phyloP scores from a whole-genome alignment of 352 stramenopile genomes.

The Aphanomyces stellatus region DNA sequence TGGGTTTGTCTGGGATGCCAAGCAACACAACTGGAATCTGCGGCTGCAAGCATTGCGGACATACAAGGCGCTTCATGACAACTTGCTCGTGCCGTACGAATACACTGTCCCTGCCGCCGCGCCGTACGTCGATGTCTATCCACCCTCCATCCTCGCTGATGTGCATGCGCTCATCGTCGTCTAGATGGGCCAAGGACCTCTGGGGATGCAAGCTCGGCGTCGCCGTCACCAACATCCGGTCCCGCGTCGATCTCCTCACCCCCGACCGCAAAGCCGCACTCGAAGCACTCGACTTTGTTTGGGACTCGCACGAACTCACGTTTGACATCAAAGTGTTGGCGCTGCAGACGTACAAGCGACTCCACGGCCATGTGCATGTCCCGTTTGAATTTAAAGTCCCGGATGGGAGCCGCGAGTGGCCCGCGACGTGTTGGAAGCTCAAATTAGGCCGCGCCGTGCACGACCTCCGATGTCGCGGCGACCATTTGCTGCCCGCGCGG shows the following conservation, averaged over 20 bases:
- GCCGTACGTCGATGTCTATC: neutral
- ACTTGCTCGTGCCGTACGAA: conserved; percentile 11
- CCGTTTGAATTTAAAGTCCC: conserved; percentile 16
- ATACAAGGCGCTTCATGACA: neutral
- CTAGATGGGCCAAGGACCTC: neutral
- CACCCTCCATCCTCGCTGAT: neutral
- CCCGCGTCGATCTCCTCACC: neutral
- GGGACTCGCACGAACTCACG: conserved; percentile 12
- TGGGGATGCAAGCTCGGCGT: conserved; percentile 8
- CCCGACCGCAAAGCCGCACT: neutral
- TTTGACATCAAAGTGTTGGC: conserved; percentile 14
- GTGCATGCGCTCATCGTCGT: too few relatives aligned
- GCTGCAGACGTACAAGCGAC: neutral
- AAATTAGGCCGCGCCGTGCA: conserved; percentile 16
- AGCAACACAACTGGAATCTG: conserved; percentile 7
- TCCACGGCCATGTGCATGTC: conserved; percentile 1
- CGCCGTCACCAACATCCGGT: conserved; percentile 13
- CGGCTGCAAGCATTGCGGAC: neutral
- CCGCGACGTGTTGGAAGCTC: neutral
- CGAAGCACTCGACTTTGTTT: conserved; percentile 12
- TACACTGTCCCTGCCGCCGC: neutral
- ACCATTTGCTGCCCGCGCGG: neutral
- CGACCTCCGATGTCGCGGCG: conserved; percentile 9
- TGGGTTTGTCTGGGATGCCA: conserved; percentile 12
- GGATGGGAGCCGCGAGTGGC: neutral